A percentile compares a stretch with the other conserved stretches of the same genome.
phyloP scores from a whole-genome alignment of 768 basidiomycete species.

The Clavulina sp. region DNA sequence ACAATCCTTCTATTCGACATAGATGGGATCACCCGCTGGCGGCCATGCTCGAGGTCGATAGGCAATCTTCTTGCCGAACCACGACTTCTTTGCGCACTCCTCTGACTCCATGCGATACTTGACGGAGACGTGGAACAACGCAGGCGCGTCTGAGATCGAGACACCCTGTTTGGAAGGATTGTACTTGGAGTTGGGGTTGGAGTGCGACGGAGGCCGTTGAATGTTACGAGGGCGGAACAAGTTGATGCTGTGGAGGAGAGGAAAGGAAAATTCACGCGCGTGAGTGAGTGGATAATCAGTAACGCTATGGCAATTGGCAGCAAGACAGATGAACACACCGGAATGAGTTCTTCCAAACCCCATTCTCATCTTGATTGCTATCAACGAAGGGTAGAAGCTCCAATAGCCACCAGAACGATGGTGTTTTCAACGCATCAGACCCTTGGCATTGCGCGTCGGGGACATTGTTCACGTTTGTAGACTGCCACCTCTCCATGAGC shows the following conservation, averaged over 20 bases:
- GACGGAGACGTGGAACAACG: conserved; percentile 6
- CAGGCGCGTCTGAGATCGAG: not conserved
- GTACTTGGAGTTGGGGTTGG: not conserved
- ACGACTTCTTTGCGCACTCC: not conserved
- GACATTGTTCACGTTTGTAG: too few species aligned
- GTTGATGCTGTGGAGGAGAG: not conserved
- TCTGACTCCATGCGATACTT: conserved; percentile 5
- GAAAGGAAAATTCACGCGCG: not conserved
- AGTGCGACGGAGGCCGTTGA: not conserved
- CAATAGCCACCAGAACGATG: not conserved
- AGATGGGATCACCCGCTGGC: not conserved
- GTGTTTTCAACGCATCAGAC: not conserved
- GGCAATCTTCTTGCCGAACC: not conserved
- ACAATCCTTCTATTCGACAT: not conserved
- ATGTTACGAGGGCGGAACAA: not conserved
- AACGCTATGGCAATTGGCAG: not conserved
- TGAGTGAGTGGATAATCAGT: not conserved
- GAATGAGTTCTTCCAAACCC: conserved; percentile 3
- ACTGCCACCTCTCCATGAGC: too few species aligned
- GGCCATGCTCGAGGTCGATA: not conserved
- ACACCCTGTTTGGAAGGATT: not conserved
- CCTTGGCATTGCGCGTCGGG: too few species aligned
- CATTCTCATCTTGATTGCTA: conserved; percentile 3
- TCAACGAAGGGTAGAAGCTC: conserved; percentile 6
- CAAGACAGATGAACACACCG: not conserved